These are phyloP conservation scores for Neurospora sp. DNA, from an alignment of 2,329 filamentous ascomycete species.

Conservation along the genomic window DNA sequence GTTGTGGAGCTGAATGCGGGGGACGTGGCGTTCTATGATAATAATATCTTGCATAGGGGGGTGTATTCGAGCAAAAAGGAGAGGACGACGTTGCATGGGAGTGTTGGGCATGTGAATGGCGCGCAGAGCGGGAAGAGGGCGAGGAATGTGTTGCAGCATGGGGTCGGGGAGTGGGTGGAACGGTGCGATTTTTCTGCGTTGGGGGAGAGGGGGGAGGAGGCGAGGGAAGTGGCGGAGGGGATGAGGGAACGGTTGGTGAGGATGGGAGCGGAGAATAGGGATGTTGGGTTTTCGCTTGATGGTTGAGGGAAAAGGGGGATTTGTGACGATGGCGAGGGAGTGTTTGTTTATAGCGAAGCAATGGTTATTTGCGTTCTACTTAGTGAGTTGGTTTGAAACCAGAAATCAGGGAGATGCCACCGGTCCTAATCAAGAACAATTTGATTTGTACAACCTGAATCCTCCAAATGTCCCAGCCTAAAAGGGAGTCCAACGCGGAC, in stretches of 20 bases:
- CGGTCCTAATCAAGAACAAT: not conserved
- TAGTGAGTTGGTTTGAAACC: not conserved
- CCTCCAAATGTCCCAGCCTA: not conserved
- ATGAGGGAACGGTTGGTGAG: conserved; percentile 58
- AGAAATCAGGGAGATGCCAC: not conserved
- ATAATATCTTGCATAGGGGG: conserved; percentile 73
- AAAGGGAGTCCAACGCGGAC: not conserved
- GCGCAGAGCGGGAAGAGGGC: conserved; percentile 40
- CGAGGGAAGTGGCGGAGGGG: conserved; percentile 41
- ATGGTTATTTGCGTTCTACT: not conserved
- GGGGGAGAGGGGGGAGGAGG: conserved; percentile 20
- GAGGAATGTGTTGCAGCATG: conserved; percentile 67
- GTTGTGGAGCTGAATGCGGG: conserved; percentile 59
- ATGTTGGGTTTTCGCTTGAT: conserved; percentile 54
- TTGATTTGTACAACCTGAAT: not conserved
- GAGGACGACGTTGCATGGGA: conserved; percentile 63
- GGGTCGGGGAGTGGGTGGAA: conserved; percentile 56
- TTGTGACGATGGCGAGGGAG: not conserved
- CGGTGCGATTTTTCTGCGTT: conserved; percentile 44
- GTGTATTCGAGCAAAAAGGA: conserved; percentile 50
- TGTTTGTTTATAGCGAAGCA: not conserved
- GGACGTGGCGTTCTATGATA: conserved; percentile 81
- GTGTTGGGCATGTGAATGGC: conserved; percentile 51
- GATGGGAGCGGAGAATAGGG: conserved; percentile 48
- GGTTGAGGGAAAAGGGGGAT: conserved; percentile 28